These are phyloP conservation scores for Nicotiana benthamiana DNA, from an alignment of 257 asterid genomes.

Conservation along the genomic window DNA sequence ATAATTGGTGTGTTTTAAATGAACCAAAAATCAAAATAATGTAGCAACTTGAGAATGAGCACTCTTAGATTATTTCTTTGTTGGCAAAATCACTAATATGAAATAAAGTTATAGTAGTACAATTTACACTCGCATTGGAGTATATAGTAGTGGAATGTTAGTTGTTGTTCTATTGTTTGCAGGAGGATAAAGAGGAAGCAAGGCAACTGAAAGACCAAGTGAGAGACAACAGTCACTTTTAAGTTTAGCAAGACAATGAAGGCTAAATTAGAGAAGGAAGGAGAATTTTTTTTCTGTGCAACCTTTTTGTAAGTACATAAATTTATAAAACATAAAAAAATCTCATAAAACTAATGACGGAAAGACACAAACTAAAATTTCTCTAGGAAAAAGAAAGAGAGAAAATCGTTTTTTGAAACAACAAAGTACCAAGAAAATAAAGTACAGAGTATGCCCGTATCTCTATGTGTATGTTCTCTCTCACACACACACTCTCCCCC, in stretches of 20 bases:
- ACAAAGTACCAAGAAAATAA: conserved; percentile 64
- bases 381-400: neutral
- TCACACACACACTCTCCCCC: no score
- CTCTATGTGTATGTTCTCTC: no score
- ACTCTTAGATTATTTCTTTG: neutral
- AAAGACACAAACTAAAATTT: no score
- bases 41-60: neutral
- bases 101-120: neutral
- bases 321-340: no score
- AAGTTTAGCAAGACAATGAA: neutral
- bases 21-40: neutral
- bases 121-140: neutral
- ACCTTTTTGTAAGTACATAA: no score
- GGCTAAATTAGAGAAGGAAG: neutral
- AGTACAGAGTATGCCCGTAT: conserved; percentile 16
- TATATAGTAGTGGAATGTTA: no score
- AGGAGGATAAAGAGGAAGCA: neutral
- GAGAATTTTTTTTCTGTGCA: no score
- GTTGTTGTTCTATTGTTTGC: no score
- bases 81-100: neutral
- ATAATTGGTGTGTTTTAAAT: neutral
- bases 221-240: neutral
- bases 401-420: conserved; percentile 32
- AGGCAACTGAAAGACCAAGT: neutral
- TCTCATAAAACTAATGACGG: no score